phyloP scores from a whole-genome alignment of 148 eudicot species.

The Rhododendron vialii region DNA sequence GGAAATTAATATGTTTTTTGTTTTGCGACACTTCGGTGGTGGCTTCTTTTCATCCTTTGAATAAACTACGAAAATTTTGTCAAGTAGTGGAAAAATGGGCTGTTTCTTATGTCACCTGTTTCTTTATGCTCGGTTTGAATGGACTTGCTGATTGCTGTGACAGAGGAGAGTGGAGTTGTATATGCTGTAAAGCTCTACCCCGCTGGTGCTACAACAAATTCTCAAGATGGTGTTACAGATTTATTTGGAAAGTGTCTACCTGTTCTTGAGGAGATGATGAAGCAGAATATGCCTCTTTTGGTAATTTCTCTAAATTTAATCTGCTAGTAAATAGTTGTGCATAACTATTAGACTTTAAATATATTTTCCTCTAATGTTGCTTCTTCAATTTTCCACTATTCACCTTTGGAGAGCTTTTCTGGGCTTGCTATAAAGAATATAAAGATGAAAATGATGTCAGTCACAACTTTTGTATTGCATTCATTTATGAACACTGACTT shows the following conservation, averaged over 20 bases:
- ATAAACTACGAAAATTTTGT: background rate
- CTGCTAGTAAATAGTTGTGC: background rate
- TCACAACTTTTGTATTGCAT: background rate
- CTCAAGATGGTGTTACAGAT: constrained; percentile 99
- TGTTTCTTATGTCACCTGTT: constrained; percentile 1
- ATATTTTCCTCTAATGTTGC: background rate
- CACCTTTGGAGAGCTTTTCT: background rate
- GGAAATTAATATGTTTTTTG: background rate
- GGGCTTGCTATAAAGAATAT: background rate
- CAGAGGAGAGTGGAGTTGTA: constrained; percentile 84
- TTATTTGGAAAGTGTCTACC: constrained; percentile 85
- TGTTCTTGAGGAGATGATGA: constrained; percentile 85
- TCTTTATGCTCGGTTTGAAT: background rate
- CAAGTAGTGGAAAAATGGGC: background rate
- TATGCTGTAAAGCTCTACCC: constrained; percentile 89
- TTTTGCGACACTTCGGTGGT: background rate
- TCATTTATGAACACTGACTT: background rate
- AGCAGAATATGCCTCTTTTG: constrained; percentile 81
- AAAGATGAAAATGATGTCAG: background rate
- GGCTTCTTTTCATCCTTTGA: background rate
- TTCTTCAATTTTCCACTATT: background rate
- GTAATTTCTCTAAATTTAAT: constrained; percentile 31
- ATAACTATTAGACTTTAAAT: background rate
- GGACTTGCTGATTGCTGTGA: constrained; percentile 12
- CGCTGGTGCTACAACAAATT: constrained; percentile 98